Conservation (phyloP, 768 basidiomycete genomes). For the Porpolomopsis calyptriformis region DNA sequence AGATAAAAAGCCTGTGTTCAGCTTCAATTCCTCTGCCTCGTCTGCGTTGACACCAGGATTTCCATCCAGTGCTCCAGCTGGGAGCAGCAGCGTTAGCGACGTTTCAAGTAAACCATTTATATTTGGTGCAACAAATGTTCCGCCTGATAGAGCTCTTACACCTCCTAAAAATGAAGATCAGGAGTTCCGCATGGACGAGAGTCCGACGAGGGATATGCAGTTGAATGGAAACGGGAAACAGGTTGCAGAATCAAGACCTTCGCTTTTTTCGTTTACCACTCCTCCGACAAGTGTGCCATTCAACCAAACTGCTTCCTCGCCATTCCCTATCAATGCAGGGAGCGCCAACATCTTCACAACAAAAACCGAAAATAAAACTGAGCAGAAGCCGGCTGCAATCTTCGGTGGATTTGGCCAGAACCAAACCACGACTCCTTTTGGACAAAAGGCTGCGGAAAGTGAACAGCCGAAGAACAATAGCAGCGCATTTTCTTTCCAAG, state of each 20-base stretch:
- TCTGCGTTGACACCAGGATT: constrained; percentile 27
- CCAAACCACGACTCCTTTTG: constrained; percentile 30
- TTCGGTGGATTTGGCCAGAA: constrained; percentile 41
- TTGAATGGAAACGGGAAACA: constrained; percentile 30
- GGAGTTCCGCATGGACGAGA: constrained; percentile 75
- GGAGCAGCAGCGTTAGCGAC: constrained; percentile 26
- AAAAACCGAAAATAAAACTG: constrained; percentile 32
- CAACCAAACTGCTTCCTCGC: constrained; percentile 21
- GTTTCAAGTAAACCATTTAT: constrained; percentile 41
- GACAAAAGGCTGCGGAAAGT: constrained; percentile 26
- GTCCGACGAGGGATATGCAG: constrained; percentile 56
- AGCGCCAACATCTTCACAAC: constrained; percentile 37
- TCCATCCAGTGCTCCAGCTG: constrained; percentile 36
- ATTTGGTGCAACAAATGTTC: constrained; percentile 33
- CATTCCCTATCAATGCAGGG: constrained; percentile 35
- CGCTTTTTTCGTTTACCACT: constrained; percentile 41
- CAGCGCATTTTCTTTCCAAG: constrained; percentile 39
- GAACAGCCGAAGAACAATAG: constrained; percentile 31
- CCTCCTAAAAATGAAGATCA: constrained; percentile 54
- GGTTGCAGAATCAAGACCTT: constrained; percentile 25
- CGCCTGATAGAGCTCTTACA: constrained; percentile 42
- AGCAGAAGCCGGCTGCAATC: constrained; percentile 23
- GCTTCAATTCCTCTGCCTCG: constrained; percentile 30
- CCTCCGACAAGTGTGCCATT: constrained; percentile 25
- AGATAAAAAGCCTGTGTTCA: constrained; percentile 30